Base-by-base conservation (phyloP, 306 rosid species). In the Calophaca sinica region DNA sequence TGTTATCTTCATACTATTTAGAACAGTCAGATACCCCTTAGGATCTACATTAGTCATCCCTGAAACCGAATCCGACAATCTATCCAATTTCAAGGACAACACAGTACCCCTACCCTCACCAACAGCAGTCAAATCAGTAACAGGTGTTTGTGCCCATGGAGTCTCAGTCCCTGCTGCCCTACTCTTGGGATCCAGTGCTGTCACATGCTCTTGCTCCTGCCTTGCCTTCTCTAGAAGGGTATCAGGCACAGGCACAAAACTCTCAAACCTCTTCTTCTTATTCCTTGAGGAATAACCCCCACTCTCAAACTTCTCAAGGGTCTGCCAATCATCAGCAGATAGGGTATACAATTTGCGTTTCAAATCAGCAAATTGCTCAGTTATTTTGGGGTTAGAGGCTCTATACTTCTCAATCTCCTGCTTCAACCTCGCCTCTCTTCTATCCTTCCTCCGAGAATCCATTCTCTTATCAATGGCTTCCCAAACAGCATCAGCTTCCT, bases 31-130 rank as follows among this genome's bases (percentile, higher is more conserved):
- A 65, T 90, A 92, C 53, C 96, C 97, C 73, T 92, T 92, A 0
- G 96, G 97, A 46, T 90, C 96, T 6, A 92, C 96, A 59, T 87
- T 92, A 0, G 94, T 89, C 85, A 89, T 80, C 58, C 97, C 94
- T 0, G 96, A 90, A 14, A 90, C 91, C 0, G 97, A 90, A 86
- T 90, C 97, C 0, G 96, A 89, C 28, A 92, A 81, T 79, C 96
- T 87, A 82, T 92, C 97, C 49, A 92, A 81, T 35, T 92, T 92
- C 86, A 89, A 75, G 0, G 96, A 92, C 77, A 92, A 76, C 58
- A 92, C 97, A 28, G 96, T 92, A 50, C 93, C 93, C 71, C 98
- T 89, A 9, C 98, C 98, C 80, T 93, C 96, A 12, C 96, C 98
- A 7, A 90, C 98, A 0, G 93, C 98, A 20, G 98, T 93, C 86